Evolutionary conservation across 179 eudicot species (phyloP), one percentile per base, ranked within the genome.

Genomic region (Beta corolliflora): DNA sequence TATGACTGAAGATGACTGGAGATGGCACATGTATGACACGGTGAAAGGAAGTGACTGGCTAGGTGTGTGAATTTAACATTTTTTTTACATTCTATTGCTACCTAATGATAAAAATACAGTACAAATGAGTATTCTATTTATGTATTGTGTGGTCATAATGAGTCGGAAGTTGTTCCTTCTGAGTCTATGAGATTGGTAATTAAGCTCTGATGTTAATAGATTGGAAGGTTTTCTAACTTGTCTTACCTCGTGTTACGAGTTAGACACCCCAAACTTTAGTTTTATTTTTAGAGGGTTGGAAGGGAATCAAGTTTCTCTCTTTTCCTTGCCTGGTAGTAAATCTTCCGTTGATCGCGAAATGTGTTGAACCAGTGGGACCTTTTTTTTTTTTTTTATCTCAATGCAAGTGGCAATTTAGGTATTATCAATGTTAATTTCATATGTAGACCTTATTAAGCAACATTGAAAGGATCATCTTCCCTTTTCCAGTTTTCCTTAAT

Each of bases 11-110:
- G 99, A 97, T 88, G 99, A 97, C 82, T 97, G 99, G 99, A 92
- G 99, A 86, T 97, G 99, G 99, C 99, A 97, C 87, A 94, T 97
- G 99, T 97, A 95, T 84, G 99, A 97, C 87, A 97, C 99, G 2
- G 99, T 97, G 29, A 97, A 97, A 83, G 99, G 99, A 83, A 97
- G 98, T 81, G 99, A 97, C 74, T 97, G 99, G 99, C 84, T 97
- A 80, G 99, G 99, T 97, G 75, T 21, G 83, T n/a, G n/a, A n/a
- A n/a, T n/a, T n/a, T 71, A 6, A 80, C 58, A 31, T 64, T 54
- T 59, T 46, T 61, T 61, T 63, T 48, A 4, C 5, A 2, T 73
- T 13, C n/a, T 55, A 14, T 59, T 23, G 59, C 58, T 75, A 18
- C 4, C 6, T 10, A 71, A 66, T 77, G 25, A 59, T 71, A 48